Conservation (phyloP, 176 grass and related monocot genomes). For the Elaeis guineensis region DNA sequence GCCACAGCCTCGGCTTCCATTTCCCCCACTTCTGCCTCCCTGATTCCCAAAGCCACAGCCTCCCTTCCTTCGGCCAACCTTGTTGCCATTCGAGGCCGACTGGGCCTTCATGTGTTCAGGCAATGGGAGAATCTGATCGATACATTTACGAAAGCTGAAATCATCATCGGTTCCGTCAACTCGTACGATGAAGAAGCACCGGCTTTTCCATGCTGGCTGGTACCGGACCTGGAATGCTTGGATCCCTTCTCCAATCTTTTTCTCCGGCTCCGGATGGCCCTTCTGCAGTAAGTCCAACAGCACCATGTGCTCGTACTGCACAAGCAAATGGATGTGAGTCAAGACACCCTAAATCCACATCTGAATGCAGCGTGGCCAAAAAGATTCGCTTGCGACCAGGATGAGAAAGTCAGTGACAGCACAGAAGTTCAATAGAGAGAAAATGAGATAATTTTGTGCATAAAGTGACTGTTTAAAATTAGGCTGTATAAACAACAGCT, state of each 20-base stretch:
- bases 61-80: conserved; percentile 22
- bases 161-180: conserved; percentile 63
- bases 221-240: conserved; percentile 72
- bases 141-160: conserved; percentile 98
- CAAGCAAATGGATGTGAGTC: not conserved
- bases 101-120: conserved; percentile 59
- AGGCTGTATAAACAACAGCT: no score
- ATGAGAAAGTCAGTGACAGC: no score
- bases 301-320: conserved; percentile 81
- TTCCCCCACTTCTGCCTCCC: conserved; percentile 18
- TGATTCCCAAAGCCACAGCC: conserved; percentile 25
- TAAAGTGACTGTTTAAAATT: no score
- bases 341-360: not conserved
- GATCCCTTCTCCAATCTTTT: conserved; percentile 72
- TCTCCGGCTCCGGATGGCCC: conserved; percentile 49
- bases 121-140: conserved; percentile 71
- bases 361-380: not conserved
- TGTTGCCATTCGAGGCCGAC: conserved; percentile 5
- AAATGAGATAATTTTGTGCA: no score
- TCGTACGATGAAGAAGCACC: conserved; percentile 74
- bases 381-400: no score
- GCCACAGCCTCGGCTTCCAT: conserved; percentile 41
- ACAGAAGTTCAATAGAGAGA: no score
- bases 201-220: conserved; percentile 58
- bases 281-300: conserved; percentile 72